Evolutionary conservation across 2,329 filamentous ascomycete species (phyloP), one percentile per base, ranked within the genome.

Genomic region (Talaromyces atroroseus): DNA sequence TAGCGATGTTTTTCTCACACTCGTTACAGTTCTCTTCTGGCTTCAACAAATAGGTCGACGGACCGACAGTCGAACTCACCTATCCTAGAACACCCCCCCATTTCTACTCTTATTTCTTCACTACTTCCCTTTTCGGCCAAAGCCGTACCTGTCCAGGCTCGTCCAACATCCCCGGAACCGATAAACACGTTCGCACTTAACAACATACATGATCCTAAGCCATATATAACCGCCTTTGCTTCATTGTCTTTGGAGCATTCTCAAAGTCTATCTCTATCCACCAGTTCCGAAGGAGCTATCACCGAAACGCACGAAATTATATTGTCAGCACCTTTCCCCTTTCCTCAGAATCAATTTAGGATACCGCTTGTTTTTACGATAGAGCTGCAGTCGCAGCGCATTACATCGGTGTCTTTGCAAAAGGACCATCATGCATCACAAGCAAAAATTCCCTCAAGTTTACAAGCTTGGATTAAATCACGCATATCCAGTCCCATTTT

Each of bases 141-240:
- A 45, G 60, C 51, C n/a, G 38, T 62, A 10, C 60, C 63, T 42
- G 59, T 59, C 16, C 62, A 61, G 6, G 52, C 59, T 12, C 62
- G 55, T 6, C 53, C 68, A 42, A 45, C 64, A 26, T 72, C 70
- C n/a, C 73, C 76, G 1, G 68, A 80, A 0, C 74, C 80, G 7
- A 88, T 86, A 1, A 88, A 92, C 64, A 80, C 84, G 1, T 77
- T 91, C 72, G 78, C 81, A 0, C 78, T 87, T 1, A 75, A 79
- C 46, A 62, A 67, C 34, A 62, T 62, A 21, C 60, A 64, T 0
- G 82, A 91, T 58, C 82, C 87, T 50, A 72, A 88, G 2, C 83
- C 86, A 0, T 90, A 87, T 61, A 77, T 92, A 0, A 82, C 87
- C 47, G 78, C 87, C 8, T 90, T 94, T 63, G 88, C 83, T 0